phyloP scores from a whole-genome alignment of 306 rosid genomes.

The Quercus rubra region DNA sequence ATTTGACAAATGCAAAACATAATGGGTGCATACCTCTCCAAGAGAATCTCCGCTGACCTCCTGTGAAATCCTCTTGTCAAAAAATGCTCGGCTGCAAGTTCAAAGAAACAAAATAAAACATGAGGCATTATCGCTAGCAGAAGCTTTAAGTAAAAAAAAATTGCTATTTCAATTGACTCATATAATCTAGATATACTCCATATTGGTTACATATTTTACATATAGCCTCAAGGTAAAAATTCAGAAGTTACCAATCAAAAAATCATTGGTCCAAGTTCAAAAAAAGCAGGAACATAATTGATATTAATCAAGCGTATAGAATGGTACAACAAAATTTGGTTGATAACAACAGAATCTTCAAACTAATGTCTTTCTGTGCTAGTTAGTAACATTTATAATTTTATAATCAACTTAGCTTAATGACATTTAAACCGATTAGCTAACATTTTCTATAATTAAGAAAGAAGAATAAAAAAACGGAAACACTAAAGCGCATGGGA shows the following conservation, averaged over 20 bases:
- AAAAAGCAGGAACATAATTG: background rate
- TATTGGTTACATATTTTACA: background rate
- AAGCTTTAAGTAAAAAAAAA: background rate
- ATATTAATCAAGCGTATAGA: background rate
- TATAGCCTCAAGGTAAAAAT: background rate
- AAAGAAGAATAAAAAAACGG: background rate
- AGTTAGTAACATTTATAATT: background rate
- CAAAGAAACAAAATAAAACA: background rate
- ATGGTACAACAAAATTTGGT: background rate
- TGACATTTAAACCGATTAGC: background rate
- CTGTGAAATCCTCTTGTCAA: conserved; percentile 62
- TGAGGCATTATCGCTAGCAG: background rate
- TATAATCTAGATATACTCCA: background rate
- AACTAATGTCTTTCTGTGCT: background rate
- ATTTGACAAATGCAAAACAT: background rate
- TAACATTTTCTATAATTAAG: background rate
- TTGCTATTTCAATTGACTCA: background rate
- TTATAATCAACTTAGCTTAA: background rate
- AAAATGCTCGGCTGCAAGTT: conserved; percentile 45
- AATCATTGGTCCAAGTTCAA: background rate
- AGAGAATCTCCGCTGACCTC: conserved; percentile 63
- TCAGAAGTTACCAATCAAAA: background rate
- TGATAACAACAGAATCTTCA: background rate
- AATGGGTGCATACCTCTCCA: conserved; percentile 35
- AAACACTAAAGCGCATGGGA: background rate